Evolutionary conservation across 139 green algal species (phyloP).

Genomic region (Haematococcus lacustris): DNA sequence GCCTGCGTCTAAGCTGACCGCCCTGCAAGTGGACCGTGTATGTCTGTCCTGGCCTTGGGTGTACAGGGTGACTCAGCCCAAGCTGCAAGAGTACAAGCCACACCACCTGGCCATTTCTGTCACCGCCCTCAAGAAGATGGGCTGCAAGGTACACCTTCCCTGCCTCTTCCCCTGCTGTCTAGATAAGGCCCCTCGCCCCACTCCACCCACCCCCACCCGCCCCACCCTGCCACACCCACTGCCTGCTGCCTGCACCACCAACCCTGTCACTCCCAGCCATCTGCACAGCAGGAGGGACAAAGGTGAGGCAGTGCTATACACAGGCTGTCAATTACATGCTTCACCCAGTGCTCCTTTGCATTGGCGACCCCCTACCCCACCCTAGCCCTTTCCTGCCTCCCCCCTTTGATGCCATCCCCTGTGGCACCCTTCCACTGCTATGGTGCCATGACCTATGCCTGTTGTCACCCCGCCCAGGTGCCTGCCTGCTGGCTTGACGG

Average conservation of each 20-base stretch:
- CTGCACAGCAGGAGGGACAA: constrained; percentile 2
- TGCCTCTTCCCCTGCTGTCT: not conserved
- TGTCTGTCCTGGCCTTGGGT: not conserved
- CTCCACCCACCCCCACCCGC: not conserved
- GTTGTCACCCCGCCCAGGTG: no score
- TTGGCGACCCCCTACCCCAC: no score
- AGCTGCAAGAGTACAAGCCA: constrained; percentile 18
- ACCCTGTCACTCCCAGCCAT: not conserved
- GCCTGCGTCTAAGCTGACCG: not conserved
- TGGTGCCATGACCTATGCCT: no score
- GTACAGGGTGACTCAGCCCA: constrained; percentile 7
- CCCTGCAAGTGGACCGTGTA: not conserved
- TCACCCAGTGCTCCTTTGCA: no score
- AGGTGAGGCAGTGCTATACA: not conserved
- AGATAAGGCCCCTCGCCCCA: not conserved
- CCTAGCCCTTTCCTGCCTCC: no score
- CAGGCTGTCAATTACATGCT: no score
- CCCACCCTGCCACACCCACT: not conserved
- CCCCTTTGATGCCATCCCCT: no score
- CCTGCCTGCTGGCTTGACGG: constrained; percentile 19
- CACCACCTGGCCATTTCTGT: constrained; percentile 16
- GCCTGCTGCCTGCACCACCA: not conserved
- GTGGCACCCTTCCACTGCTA: no score
- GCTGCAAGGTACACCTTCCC: constrained; percentile 10
- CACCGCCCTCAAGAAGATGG: constrained; percentile 23